These are phyloP conservation scores for Begonia loranthoides DNA, from an alignment of 306 rosid species.

Conservation along the genomic window DNA sequence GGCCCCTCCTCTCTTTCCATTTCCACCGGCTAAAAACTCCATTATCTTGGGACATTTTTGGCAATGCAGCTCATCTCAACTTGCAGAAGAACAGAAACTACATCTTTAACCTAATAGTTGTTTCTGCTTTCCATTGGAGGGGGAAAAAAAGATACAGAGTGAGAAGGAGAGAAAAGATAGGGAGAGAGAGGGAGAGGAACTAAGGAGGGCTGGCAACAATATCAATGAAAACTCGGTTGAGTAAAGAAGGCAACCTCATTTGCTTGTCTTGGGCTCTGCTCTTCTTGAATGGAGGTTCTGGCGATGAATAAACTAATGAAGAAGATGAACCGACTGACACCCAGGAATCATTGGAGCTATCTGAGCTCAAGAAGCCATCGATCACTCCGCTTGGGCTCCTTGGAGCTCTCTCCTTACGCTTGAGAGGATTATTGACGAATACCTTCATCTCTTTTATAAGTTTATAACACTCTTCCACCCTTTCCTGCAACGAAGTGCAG, in stretches of 20 bases:
- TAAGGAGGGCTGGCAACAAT: slow-evolving; percentile 43
- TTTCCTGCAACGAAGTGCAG: slow-evolving; percentile 39
- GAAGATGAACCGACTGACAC: slow-evolving; percentile 26
- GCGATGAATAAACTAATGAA: slow-evolving; percentile 28
- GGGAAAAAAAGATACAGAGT: background rate
- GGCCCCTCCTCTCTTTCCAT: slow-evolving; percentile 30
- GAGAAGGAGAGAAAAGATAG: slow-evolving; percentile 5
- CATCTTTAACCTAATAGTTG: slow-evolving; percentile 12
- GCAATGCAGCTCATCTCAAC: slow-evolving; percentile 14
- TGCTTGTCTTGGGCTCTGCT: slow-evolving; percentile 43
- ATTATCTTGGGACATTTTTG: slow-evolving; percentile 29
- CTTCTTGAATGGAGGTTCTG: slow-evolving; percentile 55
- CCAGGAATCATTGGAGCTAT: slow-evolving; percentile 83
- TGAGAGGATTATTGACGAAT: slow-evolving; percentile 15
- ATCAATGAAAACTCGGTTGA: slow-evolving; percentile 41
- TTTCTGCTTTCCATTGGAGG: background rate
- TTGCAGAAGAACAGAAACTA: slow-evolving; percentile 6
- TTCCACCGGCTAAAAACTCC: slow-evolving; percentile 1
- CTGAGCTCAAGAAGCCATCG: slow-evolving; percentile 51
- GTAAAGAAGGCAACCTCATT: slow-evolving; percentile 35
- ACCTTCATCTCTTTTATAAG: slow-evolving; percentile 28
- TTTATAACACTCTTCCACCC: slow-evolving; percentile 55
- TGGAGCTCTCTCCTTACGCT: slow-evolving; percentile 26
- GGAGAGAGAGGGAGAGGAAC: background rate
- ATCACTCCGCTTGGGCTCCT: slow-evolving; percentile 74